phyloP scores from a whole-genome alignment of 805 yeast species.

The Candida ovalis region DNA sequence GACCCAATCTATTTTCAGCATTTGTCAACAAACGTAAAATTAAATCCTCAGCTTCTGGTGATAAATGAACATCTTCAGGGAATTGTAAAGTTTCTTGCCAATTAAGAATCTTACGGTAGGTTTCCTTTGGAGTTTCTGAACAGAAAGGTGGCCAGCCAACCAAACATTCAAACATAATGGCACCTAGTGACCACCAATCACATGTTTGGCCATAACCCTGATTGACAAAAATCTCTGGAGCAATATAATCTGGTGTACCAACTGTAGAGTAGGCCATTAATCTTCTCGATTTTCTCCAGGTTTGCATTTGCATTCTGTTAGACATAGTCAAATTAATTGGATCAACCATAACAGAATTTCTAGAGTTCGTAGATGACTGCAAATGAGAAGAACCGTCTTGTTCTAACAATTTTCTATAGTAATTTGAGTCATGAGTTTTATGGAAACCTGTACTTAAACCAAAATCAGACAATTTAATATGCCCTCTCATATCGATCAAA shows the following conservation, averaged over 20 bases:
- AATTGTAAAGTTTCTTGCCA: constrained; percentile 86
- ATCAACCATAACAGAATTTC: constrained; percentile 86
- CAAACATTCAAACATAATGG: constrained; percentile 93
- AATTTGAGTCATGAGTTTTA: constrained; percentile 86
- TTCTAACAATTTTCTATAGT: constrained; percentile 77
- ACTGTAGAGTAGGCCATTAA: constrained; percentile 95
- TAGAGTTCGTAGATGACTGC: constrained; percentile 34
- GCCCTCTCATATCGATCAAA: constrained; percentile 61
- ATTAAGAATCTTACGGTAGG: constrained; percentile 84
- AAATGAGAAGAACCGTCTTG: constrained; percentile 40
- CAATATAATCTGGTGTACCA: constrained; percentile 95
- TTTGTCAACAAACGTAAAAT: constrained; percentile 72
- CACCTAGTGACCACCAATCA: constrained; percentile 98
- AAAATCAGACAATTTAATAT: constrained; percentile 64
- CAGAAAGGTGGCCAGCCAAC: constrained; percentile 98
- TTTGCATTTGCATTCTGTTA: constrained; percentile 89
- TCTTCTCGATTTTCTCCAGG: constrained; percentile 91
- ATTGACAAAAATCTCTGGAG: constrained; percentile 88
- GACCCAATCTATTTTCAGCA: constrained; percentile 77
- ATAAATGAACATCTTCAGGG: constrained; percentile 88
- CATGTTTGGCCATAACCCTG: constrained; percentile 97
- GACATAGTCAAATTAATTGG: constrained; percentile 95
- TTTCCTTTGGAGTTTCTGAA: constrained; percentile 91
- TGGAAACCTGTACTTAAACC: constrained; percentile 89
- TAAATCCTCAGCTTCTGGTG: constrained; percentile 85